Evolutionary conservation across 495 filamentous ascomycete species (phyloP), one percentile per base, ranked within the genome.

Genomic region (Lepraria neglecta): DNA sequence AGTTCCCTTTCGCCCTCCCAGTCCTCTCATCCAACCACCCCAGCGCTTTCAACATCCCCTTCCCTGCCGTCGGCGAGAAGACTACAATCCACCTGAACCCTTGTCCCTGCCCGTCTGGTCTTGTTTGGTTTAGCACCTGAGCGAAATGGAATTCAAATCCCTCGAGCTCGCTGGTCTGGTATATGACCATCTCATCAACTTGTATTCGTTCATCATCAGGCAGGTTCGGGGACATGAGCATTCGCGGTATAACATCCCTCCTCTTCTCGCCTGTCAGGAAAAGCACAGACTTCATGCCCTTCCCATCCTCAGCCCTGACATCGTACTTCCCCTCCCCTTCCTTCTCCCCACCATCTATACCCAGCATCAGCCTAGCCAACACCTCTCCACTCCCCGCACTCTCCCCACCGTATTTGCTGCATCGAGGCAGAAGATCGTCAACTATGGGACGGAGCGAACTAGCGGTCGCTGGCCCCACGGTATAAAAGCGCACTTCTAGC

Each of bases 391-490:
- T 95, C 5, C 92, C 95, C 1, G 87, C 83, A 40, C 92, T 83
- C 40, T 85, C 82, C 52, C 94, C 95, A 11, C 55, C 66, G 1
- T 11, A 28, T 17, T 78, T 44, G 19, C n/a, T 69, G 0, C 71
- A 69, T 46, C 67, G 65, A 19, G 48, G 65, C 33, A 75, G 63
- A 67, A 84, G 80, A 19, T 47, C 61, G 28, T 73, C 68, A 43
- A 76, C 73, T 6, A 92, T 76, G 3, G 84, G 80, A 46, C 76
- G 75, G 43, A 96, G 74, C 6, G 89, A 84, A 31, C 85, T 80
- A 11, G 85, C 87, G 6, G 94, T 98, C 4, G 94, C 94, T 9
- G 94, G 92, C 0, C 94, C 94, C 61, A 98, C 94, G 42, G 87
- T 90, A 72, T 97, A 98, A 21, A 96, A 75, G 30, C 84, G 81